Evolutionary conservation across 1,284 basidiomycete species (phyloP).

Genomic region (Peniophora sp.): DNA sequence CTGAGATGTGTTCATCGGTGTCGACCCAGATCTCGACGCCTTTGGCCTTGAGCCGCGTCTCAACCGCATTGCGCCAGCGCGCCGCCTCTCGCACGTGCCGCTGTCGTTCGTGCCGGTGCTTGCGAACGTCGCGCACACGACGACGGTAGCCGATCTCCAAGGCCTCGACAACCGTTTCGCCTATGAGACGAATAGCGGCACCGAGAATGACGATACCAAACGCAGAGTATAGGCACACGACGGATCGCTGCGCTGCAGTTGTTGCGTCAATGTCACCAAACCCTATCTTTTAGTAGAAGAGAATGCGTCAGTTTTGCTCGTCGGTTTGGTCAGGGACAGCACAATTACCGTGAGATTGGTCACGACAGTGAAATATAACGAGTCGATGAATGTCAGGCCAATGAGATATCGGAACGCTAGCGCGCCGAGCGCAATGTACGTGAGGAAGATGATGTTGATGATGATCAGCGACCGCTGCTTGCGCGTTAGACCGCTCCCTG

Average conservation of each 20-base stretch:
- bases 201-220: constrained; percentile 59
- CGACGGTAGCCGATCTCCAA: constrained; percentile 54
- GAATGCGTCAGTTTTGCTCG: too few relatives aligned
- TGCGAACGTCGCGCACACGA: constrained; percentile 34
- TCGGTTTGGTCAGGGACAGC: too few relatives aligned
- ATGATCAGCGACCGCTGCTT: constrained; percentile 77
- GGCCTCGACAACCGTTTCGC: constrained; percentile 67
- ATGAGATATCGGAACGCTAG: constrained; percentile 54
- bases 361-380: constrained; percentile 63
- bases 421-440: constrained; percentile 68
- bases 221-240: constrained; percentile 49
- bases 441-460: constrained; percentile 65
- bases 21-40: constrained; percentile 43
- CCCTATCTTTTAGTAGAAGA: too few relatives aligned
- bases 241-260: constrained; percentile 40
- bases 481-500: constrained; percentile 72
- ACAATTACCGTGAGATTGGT: constrained; percentile 67
- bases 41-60: constrained; percentile 45
- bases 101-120: constrained; percentile 28
- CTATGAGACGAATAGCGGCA: constrained; percentile 56
- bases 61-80: constrained; percentile 51
- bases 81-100: constrained; percentile 31
- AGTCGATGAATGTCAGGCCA: constrained; percentile 56
- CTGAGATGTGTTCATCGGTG: constrained; percentile 7
- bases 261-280: constrained; percentile 70